A percentile compares a stretch with the other conserved stretches of the same genome.
Evolutionary conservation across 352 stramenopile genomes (phyloP).

Genomic region (Globisporangium canariense): DNA sequence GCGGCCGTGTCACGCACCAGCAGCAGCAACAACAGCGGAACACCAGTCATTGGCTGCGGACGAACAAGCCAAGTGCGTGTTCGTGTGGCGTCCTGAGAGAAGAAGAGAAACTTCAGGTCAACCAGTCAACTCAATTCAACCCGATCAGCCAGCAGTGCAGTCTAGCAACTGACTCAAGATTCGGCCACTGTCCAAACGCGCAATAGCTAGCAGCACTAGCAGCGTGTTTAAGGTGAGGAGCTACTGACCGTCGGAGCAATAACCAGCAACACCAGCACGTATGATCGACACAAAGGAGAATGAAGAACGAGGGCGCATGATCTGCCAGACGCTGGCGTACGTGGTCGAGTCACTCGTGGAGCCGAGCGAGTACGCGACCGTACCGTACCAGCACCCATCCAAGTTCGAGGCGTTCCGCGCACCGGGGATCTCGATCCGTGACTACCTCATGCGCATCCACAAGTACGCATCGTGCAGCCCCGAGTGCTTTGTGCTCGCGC

Average conservation of each 20-base stretch:
- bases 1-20: conserved; percentile 1
- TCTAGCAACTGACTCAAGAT: background rate
- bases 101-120: background rate
- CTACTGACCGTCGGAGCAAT: no score
- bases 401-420: conserved; percentile 87
- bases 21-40: background rate
- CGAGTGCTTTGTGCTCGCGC: conserved; percentile 97
- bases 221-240: background rate
- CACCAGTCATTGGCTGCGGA: conserved; percentile 10
- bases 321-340: conserved; percentile 74
- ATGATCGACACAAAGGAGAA: conserved; percentile 52
- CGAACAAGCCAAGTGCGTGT: conserved; percentile 2
- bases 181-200: background rate
- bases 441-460: conserved; percentile 91
- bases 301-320: conserved; percentile 71
- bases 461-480: conserved; percentile 98
- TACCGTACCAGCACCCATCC: conserved; percentile 57
- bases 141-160: background rate
- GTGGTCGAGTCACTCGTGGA: conserved; percentile 83
- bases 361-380: conserved; percentile 46
- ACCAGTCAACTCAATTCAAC: background rate
- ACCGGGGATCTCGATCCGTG: conserved; percentile 75
- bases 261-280: background rate
- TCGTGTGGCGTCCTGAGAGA: background rate
- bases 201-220: background rate